Evolutionary conservation across 2,329 filamentous ascomycete species (phyloP), one percentile per base, ranked within the genome.

Genomic region (Fusarium nisikadoi): DNA sequence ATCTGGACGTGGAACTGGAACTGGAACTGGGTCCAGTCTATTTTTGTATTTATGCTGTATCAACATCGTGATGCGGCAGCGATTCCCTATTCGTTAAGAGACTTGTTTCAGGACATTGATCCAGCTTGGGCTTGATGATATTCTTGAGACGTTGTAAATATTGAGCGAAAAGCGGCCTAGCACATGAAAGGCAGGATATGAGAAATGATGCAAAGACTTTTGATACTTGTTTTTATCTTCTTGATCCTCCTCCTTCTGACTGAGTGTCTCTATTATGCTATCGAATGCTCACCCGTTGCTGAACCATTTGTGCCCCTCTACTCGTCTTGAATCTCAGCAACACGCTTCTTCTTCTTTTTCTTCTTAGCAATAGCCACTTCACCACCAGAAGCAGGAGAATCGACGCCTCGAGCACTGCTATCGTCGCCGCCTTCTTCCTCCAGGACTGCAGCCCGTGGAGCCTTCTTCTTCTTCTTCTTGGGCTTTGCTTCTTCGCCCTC

Each of bases 301-400:
- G 16, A 49, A 36, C 25, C 20, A 25, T 20, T 29, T 29, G 19
- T 19, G 27, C 16, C 35, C 19, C 36, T 53, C 57, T 72, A 74
- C 49, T 59, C 70, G 25, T 77, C 78, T 62, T 77, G 77, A 42
- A 79, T 80, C 36, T 79, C 76, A 4, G 70, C 80, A 25, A 75
- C 71, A 9, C 72, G 76, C 81, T 76, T 80, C 79, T 80, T 84
- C 74, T 83, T 86, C 79, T 86, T 88, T 78, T 86, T 85, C 75
- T 83, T 88, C 79, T 84, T 86, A 11, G 83, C 78, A 67, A 84
- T 83, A 5, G 80, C 76, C 14, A 74, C 75, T 19, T 76, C 65
- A 17, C 49, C 74, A 27, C 67, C 75, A 29, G 69, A 65, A 3
- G 62, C 61, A 70, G 71, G 66, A 47, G 70, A 62, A 31, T 77